Evolutionary conservation across 169 alveolate species (phyloP), one percentile per base, ranked within the genome.

Genomic region (Eimeria necatrix): DNA sequence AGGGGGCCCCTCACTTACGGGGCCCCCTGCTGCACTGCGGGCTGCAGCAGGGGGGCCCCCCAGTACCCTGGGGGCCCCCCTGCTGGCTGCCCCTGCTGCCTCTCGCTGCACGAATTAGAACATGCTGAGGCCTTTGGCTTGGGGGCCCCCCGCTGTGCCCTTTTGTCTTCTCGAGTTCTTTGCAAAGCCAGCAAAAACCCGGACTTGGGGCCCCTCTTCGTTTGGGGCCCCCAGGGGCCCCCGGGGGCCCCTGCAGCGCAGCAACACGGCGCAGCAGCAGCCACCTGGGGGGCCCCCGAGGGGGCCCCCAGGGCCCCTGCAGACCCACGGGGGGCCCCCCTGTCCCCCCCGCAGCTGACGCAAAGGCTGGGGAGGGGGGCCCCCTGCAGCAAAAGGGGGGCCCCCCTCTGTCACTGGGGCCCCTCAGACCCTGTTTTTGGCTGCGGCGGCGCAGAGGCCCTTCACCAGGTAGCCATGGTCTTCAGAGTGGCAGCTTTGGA

Each of bases 21-120:
- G 84, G 84, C 84, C 84, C 84, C 84, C 84, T 73, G 84, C 52
- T 73, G 84, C 84, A 73, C 52, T 9, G 18, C n/a, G 18, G 18
- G 46, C 48, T 73, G 84, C 84, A 73, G 24, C 49, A 16, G n/a
- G 10, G 84, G 84, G 84, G 84, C 48, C 84, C 84, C 84, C 24
- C 46, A n/a, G 84, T 7, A 22, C 56, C 48, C 84, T n/a, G 9
- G 46, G 84, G 53, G 84, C 46, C 84, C 84, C 84, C 53, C 48
- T 12, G 49, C 46, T n/a, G 49, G 84, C 56, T 73, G 84, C 20
- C 84, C 84, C 24, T 73, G 84, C 84, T 73, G 84, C 20, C 84
- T 73, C 56, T 73, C 84, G 6, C 84, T 73, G 49, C 84, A 73
- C 20, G 84, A 73, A 22, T 20, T 73, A 73, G 84, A 73, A 22